Evolutionary conservation across 106 monocot genomes (phyloP).

Genomic region (Platanthera guangdongensis): DNA sequence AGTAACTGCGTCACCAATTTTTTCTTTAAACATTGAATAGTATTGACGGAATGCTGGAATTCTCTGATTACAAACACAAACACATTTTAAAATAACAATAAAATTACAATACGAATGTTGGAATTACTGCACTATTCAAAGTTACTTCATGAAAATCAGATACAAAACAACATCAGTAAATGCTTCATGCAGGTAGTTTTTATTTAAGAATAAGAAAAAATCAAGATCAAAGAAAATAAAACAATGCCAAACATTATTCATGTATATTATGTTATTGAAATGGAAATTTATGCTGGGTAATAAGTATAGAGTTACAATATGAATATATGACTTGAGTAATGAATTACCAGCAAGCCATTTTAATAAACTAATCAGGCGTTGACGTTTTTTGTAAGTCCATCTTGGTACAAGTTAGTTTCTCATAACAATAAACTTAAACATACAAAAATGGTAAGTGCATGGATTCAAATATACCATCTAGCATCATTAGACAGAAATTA

Average conservation of each 20-base stretch:
- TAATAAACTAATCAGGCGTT: too few relatives aligned
- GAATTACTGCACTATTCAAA: not conserved
- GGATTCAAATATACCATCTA: not conserved
- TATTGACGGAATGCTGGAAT: constrained; percentile 43
- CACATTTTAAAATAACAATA: not conserved
- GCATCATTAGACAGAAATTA: not conserved
- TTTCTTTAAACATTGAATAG: constrained; percentile 64
- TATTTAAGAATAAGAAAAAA: not conserved
- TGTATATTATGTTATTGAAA: not conserved
- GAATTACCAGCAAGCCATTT: not conserved
- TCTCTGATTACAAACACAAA: constrained; percentile 29
- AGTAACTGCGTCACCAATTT: constrained; percentile 47
- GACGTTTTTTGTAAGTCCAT: too few relatives aligned
- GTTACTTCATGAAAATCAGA: not conserved
- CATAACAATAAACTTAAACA: not conserved
- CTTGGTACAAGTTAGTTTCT: not conserved
- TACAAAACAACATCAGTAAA: not conserved
- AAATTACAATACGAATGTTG: not conserved
- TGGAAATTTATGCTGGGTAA: not conserved
- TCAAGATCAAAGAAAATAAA: not conserved
- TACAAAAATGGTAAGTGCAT: not conserved
- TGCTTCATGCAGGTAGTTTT: not conserved
- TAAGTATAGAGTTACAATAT: not conserved
- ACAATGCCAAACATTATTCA: not conserved
- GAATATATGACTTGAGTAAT: not conserved